These are phyloP conservation scores for Sporothrix pseudoabietina DNA, from an alignment of 2,329 filamentous ascomycete genomes.

Conservation along the genomic window DNA sequence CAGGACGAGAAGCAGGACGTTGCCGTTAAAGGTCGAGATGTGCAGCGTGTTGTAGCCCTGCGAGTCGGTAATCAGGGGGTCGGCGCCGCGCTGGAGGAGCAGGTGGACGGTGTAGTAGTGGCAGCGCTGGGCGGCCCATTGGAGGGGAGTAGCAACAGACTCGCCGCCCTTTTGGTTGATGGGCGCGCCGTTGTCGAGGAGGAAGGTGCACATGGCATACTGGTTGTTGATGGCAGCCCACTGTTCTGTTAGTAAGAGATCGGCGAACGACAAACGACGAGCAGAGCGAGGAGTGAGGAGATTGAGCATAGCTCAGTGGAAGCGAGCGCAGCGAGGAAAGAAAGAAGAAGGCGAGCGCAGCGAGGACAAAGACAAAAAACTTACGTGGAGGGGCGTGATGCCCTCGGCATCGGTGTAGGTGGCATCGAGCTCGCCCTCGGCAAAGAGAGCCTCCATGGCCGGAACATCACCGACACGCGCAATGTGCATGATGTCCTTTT, in stretches of 20 bases:
- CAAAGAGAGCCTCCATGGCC: constrained; percentile 87
- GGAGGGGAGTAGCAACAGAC: constrained; percentile 86
- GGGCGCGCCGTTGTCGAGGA: constrained; percentile 80
- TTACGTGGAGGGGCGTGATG: constrained; percentile 91
- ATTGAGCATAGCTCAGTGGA: neutral
- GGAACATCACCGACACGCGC: constrained; percentile 83
- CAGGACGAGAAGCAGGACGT: constrained; percentile 84
- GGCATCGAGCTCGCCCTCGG: constrained; percentile 77
- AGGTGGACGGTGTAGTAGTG: constrained; percentile 97
- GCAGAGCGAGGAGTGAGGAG: neutral
- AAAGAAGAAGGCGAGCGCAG: too few relatives aligned
- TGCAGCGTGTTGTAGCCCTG: constrained; percentile 98
- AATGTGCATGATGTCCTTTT: constrained; percentile 93
- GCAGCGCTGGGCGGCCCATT: constrained; percentile 96
- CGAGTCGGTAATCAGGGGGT: constrained; percentile 86
- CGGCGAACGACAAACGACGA: neutral
- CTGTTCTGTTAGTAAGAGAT: constrained; percentile 50
- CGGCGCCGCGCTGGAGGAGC: constrained; percentile 85
- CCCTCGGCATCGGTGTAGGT: constrained; percentile 86
- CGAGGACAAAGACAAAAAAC: constrained; percentile 12
- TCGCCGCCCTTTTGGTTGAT: constrained; percentile 96
- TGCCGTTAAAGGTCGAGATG: constrained; percentile 95
- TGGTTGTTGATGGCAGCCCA: constrained; percentile 99
- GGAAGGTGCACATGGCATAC: constrained; percentile 93
- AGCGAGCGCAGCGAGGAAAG: neutral